Conservation (phyloP, 108 stramenopile genomes). For the Cyclotella choctawhatcheeana region DNA sequence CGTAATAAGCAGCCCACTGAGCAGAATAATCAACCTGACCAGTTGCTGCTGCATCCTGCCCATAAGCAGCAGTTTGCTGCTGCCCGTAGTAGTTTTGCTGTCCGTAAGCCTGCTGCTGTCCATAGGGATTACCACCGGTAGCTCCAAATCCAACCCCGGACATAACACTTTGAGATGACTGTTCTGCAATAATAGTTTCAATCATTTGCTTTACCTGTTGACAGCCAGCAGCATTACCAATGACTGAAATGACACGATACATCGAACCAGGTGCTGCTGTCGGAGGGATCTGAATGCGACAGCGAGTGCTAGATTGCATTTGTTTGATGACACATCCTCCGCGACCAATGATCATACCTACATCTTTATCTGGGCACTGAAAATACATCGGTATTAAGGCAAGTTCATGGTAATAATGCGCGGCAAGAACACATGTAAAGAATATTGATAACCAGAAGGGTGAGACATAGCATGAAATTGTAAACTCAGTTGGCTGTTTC, state of each 20-base stretch:
- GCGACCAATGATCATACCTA: constrained; percentile 90
- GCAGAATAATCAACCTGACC: constrained; percentile 65
- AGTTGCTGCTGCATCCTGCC: constrained; percentile 48
- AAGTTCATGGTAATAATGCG: constrained; percentile 1
- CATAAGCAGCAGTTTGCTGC: constrained; percentile 43
- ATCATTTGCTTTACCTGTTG: constrained; percentile 75
- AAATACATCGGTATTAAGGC: too few relatives aligned
- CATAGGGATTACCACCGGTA: constrained; percentile 54
- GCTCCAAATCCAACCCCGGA: constrained; percentile 59
- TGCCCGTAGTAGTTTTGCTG: constrained; percentile 51
- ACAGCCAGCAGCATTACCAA: constrained; percentile 76
- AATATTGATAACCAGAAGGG: not conserved
- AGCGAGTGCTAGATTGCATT: constrained; percentile 80
- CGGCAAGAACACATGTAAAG: not conserved
- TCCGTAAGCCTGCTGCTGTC: constrained; percentile 51
- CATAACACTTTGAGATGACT: constrained; percentile 82
- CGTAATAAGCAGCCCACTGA: constrained; percentile 74
- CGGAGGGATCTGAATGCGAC: constrained; percentile 86
- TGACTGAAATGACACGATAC: constrained; percentile 81
- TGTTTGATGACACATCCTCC: constrained; percentile 87
- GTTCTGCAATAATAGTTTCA: constrained; percentile 78
- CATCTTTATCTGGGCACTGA: constrained; percentile 83
- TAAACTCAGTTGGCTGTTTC: not conserved
- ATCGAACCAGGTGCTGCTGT: constrained; percentile 72
- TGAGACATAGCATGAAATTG: not conserved